These are phyloP conservation scores for Ottelia alismoides DNA, from an alignment of 106 monocot genomes.

Conservation along the genomic window DNA sequence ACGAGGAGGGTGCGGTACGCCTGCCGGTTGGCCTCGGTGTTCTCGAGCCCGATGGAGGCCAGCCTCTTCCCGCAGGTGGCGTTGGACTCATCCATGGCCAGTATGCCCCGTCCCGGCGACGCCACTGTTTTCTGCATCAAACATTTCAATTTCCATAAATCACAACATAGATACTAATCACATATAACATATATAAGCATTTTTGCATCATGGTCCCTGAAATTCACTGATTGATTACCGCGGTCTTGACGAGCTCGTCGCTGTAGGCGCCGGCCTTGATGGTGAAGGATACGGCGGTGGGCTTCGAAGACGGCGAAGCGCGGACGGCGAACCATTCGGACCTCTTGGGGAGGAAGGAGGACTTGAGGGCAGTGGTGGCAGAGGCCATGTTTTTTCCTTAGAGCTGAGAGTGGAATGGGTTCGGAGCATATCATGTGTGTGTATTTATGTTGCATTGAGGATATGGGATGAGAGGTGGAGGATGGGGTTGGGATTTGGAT, in stretches of 20 bases:
- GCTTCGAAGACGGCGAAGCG: conserved; percentile 11
- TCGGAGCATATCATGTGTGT: no score
- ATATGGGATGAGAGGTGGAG: no score
- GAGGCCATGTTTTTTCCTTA: no score
- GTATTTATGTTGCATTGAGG: no score
- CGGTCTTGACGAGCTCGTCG: conserved; percentile 91
- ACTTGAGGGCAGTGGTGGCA: conserved; percentile 80
- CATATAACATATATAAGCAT: no score
- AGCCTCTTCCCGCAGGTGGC: conserved; percentile 91
- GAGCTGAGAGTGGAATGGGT: no score
- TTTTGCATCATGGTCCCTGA: no score
- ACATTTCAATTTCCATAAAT: not conserved
- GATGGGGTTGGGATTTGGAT: no score
- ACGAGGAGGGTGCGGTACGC: conserved; percentile 88
- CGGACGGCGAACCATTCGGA: conserved; percentile 42
- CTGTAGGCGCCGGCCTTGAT: conserved; percentile 58
- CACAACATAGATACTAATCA: no score
- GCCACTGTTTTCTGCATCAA: conserved; percentile 80
- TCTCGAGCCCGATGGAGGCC: conserved; percentile 88
- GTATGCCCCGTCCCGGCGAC: conserved; percentile 82
- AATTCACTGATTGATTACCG: no score
- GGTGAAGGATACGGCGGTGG: conserved; percentile 29
- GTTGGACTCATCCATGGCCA: conserved; percentile 97
- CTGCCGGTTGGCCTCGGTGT: conserved; percentile 91
- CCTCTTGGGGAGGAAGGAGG: conserved; percentile 78